A percentile compares a stretch with the other conserved stretches of the same genome.
Evolutionary conservation across 2,329 filamentous ascomycete species (phyloP).

Genomic region (Fusarium pseudocircinatum): DNA sequence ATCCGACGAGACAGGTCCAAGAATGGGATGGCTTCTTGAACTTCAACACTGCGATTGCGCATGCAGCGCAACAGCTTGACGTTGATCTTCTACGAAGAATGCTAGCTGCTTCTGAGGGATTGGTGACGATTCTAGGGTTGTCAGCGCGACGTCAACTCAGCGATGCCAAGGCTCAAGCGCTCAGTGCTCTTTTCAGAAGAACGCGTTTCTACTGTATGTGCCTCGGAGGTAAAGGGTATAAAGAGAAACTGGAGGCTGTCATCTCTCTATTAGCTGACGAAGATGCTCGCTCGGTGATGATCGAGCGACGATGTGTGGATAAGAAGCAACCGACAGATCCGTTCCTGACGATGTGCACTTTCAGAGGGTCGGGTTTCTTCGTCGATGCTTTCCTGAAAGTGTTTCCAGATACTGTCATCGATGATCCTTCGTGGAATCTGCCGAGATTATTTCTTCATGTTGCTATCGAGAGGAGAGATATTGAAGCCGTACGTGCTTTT

Average conservation of each 20-base stretch:
- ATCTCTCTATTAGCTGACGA: not conserved
- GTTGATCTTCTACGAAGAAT: no score
- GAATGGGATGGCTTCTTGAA: no score
- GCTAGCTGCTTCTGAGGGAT: not conserved
- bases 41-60: no score
- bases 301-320: accelerated
- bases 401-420: accelerated
- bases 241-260: not conserved
- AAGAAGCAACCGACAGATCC: not conserved
- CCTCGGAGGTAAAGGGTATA: not conserved
- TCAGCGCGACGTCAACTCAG: not conserved
- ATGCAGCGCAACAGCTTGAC: no score
- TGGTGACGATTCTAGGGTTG: accelerated
- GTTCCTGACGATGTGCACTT: not conserved
- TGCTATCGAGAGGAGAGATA: not conserved
- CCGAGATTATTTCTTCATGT: not conserved
- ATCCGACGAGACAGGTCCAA: no score
- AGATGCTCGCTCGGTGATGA: accelerated
- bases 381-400: not conserved
- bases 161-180: not conserved
- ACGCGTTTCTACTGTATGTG: not conserved
- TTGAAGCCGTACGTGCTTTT: accelerated
- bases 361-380: not conserved
- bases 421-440: not conserved
- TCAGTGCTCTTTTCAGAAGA: not conserved